Base-by-base conservation (phyloP, 2,329 filamentous ascomycete species). In the Lasiodiplodia gonubiensis region DNA sequence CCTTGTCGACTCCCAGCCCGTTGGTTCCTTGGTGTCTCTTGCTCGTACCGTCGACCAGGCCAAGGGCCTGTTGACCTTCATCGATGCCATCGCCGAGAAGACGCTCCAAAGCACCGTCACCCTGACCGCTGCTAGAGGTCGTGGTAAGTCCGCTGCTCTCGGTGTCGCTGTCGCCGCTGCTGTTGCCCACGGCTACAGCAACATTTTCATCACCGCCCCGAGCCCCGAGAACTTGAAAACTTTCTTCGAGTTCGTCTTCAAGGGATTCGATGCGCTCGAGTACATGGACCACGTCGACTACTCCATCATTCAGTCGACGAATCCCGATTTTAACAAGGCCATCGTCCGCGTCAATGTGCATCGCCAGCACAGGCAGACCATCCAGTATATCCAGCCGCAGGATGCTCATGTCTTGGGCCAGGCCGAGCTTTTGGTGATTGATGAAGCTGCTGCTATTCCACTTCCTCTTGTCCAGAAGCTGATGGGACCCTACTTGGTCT, bases 221-320 rank as follows among this genome's bases (percentile, higher is more conserved):
- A 97, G 93, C 69, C 95, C 95, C 0, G 96, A 99, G 81, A 99
- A 99, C 81, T 85, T 99, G 85, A 99, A 98, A 83, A 99, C 95
- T 0, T 85, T 99, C 8, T 99, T 99, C 77, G 94, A 99, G 75
- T 99, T 99, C 74, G 88, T 99, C 21, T 97, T 99, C 85, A 98
- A 97, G 79, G 95, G 94, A 0, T 99, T 99, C 74, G 95, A 99
- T 77, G 92, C 94, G 12, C 85, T 99, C 33, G 92, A 91, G 37
- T 99, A 99, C 75, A 88, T 93, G 70, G 95, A 99, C 73, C 95
- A 99, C 76, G 89, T 93, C 72, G 95, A 99, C 77, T 99, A 99
- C 81, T 96, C 93, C 65, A 98, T 99, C 72, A 93, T 98, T 67
- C 95, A 99, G 76, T 97, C 94, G 1, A 98, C 94, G 3, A 97